Evolutionary conservation across 2,329 filamentous ascomycete genomes (phyloP), one percentile per base, ranked within the genome.

Genomic region (Anthostomella pinea): DNA sequence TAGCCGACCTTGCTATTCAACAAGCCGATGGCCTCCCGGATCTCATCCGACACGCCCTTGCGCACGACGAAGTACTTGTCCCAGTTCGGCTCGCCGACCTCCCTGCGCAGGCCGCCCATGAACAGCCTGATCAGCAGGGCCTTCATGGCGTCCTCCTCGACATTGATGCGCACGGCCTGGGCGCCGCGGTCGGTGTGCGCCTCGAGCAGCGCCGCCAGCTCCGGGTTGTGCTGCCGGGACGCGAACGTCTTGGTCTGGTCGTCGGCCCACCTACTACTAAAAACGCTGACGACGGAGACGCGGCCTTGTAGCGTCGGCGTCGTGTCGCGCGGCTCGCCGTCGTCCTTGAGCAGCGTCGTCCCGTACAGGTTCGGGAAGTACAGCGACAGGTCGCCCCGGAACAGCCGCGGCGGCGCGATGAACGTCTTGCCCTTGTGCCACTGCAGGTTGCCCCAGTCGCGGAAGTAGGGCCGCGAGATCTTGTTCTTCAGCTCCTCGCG

Each of bases 361-460:
- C 93, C 93, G 59, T 77, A 78, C 40, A 98, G 72, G 66, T 98
- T 98, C 29, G 93, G 93, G 67, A 98, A 96, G 71, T 85, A 97
- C 46, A 96, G 77, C 5, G 91, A 85, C 33, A 81, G 75, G 24
- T 94, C 87, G 48, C 75, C 75, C 56, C 82, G 85, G 73, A 97
- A 97, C 31, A 91, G 75, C n/a, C 84, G 75, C 4, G 85, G 79
- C 23, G 91, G 91, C 14, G 88, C 82, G 33, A 91, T 70, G 67
- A 96, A 98, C 16, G 88, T 88, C 66, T 98, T 98, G 56, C 93
- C 93, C 53, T 89, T 80, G 66, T 93, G 83, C 49, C 83, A 76
- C 34, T 74, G 73, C 63, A 96, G 77, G 65, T 94, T 93, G 41
- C 79, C 79, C 85, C 89, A 96, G 72, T 98, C 91, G 62, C 89